phyloP scores from a whole-genome alignment of 2,329 filamentous ascomycete genomes.

The Colletotrichum sp. region DNA sequence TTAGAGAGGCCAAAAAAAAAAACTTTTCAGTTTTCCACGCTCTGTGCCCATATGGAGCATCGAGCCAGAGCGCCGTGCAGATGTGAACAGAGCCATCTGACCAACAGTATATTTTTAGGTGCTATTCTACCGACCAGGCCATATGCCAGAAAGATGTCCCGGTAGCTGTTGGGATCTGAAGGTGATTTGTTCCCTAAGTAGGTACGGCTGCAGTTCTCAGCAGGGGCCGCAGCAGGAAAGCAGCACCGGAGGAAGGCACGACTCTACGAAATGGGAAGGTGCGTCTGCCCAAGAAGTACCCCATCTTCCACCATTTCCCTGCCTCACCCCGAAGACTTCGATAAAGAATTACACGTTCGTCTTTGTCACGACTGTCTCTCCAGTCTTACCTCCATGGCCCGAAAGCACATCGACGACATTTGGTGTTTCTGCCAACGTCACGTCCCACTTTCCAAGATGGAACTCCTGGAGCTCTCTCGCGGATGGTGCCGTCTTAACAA shows the following conservation, averaged over 20 bases:
- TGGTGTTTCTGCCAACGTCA: constrained; percentile 20
- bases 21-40: not conserved
- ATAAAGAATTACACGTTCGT: not conserved
- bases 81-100: not conserved
- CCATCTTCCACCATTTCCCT: too few species aligned
- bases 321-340: not conserved
- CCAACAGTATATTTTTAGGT: not conserved
- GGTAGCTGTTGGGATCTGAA: not conserved
- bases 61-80: not conserved
- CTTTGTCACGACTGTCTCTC: not conserved
- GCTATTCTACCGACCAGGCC: not conserved
- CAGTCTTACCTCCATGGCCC: not conserved
- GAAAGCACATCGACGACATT: not conserved
- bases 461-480: constrained; percentile 30
- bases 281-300: too few species aligned
- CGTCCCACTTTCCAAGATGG: constrained; percentile 36
- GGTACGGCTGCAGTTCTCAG: not conserved
- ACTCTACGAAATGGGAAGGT: not conserved
- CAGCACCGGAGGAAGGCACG: not conserved
- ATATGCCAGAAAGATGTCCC: not conserved
- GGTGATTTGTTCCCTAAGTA: not conserved
- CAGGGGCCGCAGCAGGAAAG: not conserved
- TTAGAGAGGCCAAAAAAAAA: not conserved
- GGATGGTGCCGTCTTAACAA: constrained; percentile 27
- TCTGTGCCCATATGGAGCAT: not conserved